Conservation (phyloP, 768 basidiomycete genomes). For the Mycena kentingensis region DNA sequence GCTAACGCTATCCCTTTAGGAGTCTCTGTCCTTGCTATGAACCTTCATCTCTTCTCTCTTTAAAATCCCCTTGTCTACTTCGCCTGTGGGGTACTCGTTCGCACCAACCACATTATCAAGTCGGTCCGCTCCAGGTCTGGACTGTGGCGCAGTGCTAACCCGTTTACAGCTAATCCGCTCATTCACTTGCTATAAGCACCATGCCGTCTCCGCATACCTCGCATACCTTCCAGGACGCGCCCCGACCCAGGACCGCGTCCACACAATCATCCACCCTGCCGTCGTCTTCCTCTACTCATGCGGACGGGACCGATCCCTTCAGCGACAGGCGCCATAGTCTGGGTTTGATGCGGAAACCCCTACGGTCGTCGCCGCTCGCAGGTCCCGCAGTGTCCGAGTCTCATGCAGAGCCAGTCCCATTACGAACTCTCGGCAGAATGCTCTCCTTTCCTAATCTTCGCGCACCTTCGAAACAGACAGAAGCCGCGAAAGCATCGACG, state of each 20-base stretch:
- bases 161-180: constrained; percentile 2
- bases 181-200: constrained; percentile 1
- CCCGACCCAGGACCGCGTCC: not conserved
- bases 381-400: constrained; percentile 36
- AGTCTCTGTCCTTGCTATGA: too few relatives aligned
- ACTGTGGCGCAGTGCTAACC: not conserved
- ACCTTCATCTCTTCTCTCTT: too few relatives aligned
- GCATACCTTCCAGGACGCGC: not conserved
- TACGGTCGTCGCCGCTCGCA: constrained; percentile 46
- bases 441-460: constrained; percentile 25
- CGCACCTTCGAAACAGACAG: constrained; percentile 1
- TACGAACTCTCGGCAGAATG: constrained; percentile 4
- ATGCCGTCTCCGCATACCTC: not conserved
- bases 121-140: too few relatives aligned
- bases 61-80: too few relatives aligned
- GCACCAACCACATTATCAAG: too few relatives aligned
- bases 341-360: constrained; percentile 30
- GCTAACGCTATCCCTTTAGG: too few relatives aligned
- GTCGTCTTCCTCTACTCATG: not conserved
- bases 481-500: not conserved
- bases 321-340: constrained; percentile 18
- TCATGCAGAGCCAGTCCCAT: constrained; percentile 2
- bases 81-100: too few relatives aligned
- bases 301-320: not conserved
- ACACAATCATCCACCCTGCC: not conserved